These are phyloP conservation scores for Saussurea involucrata DNA, from an alignment of 129 eudicot genomes.

Conservation along the genomic window DNA sequence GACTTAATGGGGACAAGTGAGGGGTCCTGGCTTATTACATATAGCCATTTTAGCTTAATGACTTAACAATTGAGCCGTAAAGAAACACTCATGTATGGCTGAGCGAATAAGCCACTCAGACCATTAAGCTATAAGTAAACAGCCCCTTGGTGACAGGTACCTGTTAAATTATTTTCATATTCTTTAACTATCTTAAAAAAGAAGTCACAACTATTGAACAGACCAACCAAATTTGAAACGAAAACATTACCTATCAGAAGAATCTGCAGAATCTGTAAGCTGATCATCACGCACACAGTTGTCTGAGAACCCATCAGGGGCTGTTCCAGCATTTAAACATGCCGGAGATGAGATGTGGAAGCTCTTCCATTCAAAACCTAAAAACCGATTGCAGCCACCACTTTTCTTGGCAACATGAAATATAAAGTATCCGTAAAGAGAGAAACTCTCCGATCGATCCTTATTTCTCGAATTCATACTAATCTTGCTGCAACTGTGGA, in stretches of 20 bases:
- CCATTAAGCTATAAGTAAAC: too few species aligned
- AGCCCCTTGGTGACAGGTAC: neutral
- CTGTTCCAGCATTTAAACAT: conserved; percentile 48
- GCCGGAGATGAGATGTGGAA: conserved; percentile 49
- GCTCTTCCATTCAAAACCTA: conserved; percentile 44
- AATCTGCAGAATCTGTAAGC: conserved; percentile 40
- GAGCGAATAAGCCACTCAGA: too few species aligned
- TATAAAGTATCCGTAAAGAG: conserved; percentile 53
- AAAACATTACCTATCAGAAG: conserved; percentile 43
- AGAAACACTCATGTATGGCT: too few species aligned
- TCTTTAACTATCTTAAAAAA: neutral
- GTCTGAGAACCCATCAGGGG: conserved; percentile 57
- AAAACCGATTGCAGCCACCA: conserved; percentile 29
- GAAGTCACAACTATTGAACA: neutral
- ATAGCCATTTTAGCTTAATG: too few species aligned
- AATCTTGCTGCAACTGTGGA: conserved; percentile 45
- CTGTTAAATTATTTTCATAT: neutral
- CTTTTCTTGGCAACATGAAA: conserved; percentile 53
- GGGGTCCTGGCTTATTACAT: too few species aligned
- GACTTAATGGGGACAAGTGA: too few species aligned
- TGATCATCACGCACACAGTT: conserved; percentile 43
- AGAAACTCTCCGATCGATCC: conserved; percentile 37
- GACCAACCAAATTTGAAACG: neutral
- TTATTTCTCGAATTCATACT: conserved; percentile 68
- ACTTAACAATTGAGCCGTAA: too few species aligned